Conservation (phyloP, 306 rosid species). For the Cucumis hystrix region DNA sequence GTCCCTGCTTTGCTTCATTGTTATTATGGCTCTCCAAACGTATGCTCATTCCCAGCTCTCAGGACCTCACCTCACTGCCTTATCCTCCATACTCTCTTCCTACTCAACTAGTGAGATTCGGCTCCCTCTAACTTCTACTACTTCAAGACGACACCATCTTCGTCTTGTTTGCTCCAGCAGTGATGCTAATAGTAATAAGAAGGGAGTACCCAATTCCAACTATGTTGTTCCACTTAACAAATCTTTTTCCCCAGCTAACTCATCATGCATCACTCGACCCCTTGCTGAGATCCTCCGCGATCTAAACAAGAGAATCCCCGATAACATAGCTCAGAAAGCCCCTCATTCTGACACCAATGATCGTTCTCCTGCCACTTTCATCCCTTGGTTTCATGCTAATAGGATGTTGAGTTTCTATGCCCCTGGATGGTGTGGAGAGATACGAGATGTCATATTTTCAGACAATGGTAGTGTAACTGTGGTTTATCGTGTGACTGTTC, state of each 20-base stretch:
- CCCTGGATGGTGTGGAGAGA: slow-evolving; percentile 99
- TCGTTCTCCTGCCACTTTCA: slow-evolving; percentile 30
- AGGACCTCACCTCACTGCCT: neutral
- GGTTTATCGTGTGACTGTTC: slow-evolving; percentile 78
- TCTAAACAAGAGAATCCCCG: slow-evolving; percentile 82
- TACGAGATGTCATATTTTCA: slow-evolving; percentile 89
- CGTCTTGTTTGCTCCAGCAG: slow-evolving; percentile 4
- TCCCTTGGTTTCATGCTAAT: slow-evolving; percentile 98
- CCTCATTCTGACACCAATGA: slow-evolving; percentile 12
- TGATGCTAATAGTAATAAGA: slow-evolving; percentile 12
- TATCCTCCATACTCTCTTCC: neutral
- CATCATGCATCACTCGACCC: slow-evolving; percentile 78
- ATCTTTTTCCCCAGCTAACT: slow-evolving; percentile 46
- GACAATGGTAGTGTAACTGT: slow-evolving; percentile 89
- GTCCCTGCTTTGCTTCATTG: neutral
- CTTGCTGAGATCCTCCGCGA: slow-evolving; percentile 80
- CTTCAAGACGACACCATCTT: neutral
- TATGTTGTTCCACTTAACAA: slow-evolving; percentile 85
- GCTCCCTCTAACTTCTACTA: neutral
- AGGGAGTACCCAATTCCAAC: slow-evolving; percentile 54
- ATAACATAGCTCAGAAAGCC: slow-evolving; percentile 40
- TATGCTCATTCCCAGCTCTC: neutral
- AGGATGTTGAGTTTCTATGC: slow-evolving; percentile 98
- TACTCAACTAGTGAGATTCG: neutral
- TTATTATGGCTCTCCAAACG: neutral